These are phyloP conservation scores for Stephania cephalantha DNA, from an alignment of 164 flowering plant species.

Conservation along the genomic window DNA sequence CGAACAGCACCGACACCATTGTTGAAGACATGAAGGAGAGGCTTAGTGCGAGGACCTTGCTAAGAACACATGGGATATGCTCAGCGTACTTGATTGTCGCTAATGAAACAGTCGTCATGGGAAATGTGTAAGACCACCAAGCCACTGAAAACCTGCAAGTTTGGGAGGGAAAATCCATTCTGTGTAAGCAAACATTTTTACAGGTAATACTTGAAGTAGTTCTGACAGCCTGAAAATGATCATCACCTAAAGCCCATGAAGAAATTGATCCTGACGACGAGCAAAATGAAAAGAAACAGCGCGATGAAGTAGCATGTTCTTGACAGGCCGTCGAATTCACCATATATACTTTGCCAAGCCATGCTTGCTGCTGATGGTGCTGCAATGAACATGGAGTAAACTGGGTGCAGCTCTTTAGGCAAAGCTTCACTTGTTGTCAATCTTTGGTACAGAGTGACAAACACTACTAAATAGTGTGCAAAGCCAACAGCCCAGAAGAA, in stretches of 20 bases:
- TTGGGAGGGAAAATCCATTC: not conserved
- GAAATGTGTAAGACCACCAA: conserved; percentile 99
- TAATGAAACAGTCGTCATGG: conserved; percentile 91
- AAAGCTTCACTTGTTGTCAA: conserved; percentile 82
- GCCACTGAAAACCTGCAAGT: conserved; percentile 83
- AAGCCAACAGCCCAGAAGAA: conserved; percentile 95
- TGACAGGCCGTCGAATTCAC: conserved; percentile 64
- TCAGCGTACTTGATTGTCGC: conserved; percentile 94
- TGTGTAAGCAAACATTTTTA: not conserved
- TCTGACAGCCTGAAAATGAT: not conserved
- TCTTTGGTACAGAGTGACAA: conserved; percentile 89
- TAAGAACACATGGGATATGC: conserved; percentile 48
- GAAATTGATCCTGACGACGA: conserved; percentile 80
- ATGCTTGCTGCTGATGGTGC: conserved; percentile 92
- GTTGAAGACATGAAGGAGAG: conserved; percentile 83
- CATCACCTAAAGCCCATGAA: conserved; percentile 78
- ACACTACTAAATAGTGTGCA: conserved; percentile 84
- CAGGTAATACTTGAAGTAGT: too few species aligned
- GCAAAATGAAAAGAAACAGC: conserved; percentile 64
- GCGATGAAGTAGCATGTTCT: conserved; percentile 91
- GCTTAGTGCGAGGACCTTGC: conserved; percentile 56
- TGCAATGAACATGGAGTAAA: conserved; percentile 93
- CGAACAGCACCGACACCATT: conserved; percentile 64
- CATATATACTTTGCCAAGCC: conserved; percentile 81
- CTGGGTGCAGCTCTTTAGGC: conserved; percentile 97